phyloP scores from a whole-genome alignment of 306 rosid genomes.

The Castanospermum australe region DNA sequence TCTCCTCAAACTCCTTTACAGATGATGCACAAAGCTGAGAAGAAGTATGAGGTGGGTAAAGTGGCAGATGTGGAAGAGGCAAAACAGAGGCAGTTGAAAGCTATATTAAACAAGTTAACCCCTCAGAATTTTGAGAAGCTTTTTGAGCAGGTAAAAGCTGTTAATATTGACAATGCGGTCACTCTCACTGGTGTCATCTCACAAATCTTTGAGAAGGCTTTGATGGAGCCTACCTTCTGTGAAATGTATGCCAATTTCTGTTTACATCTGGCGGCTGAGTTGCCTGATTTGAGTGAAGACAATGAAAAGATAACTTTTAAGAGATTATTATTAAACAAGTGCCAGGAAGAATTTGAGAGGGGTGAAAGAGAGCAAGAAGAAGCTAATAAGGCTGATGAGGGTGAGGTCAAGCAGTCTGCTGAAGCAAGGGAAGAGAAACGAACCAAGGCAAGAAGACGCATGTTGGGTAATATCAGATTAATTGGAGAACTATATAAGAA shows the following conservation, averaged over 20 bases:
- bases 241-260: constrained; percentile 99
- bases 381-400: constrained; percentile 88
- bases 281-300: constrained; percentile 79
- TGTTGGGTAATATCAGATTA: constrained; percentile 93
- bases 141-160: constrained; percentile 90
- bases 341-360: constrained; percentile 97
- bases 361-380: constrained; percentile 94
- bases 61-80: constrained; percentile 75
- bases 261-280: constrained; percentile 60
- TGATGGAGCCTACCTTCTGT: constrained; percentile 97
- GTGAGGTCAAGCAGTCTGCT: constrained; percentile 63
- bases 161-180: constrained; percentile 72
- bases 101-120: constrained; percentile 83
- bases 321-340: constrained; percentile 83
- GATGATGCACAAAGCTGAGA: constrained; percentile 90
- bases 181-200: constrained; percentile 88
- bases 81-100: constrained; percentile 90
- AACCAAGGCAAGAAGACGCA: constrained; percentile 80
- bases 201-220: constrained; percentile 95
- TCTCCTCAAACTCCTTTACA: constrained; percentile 61
- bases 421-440: constrained; percentile 84
- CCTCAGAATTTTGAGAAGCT: constrained; percentile 95
- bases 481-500: constrained; percentile 94
- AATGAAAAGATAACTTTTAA: constrained; percentile 87
- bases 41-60: constrained; percentile 90